Evolutionary conservation across 441 rosid genomes (phyloP), one percentile per base, ranked within the genome.

Genomic region (Croton laevigatus): DNA sequence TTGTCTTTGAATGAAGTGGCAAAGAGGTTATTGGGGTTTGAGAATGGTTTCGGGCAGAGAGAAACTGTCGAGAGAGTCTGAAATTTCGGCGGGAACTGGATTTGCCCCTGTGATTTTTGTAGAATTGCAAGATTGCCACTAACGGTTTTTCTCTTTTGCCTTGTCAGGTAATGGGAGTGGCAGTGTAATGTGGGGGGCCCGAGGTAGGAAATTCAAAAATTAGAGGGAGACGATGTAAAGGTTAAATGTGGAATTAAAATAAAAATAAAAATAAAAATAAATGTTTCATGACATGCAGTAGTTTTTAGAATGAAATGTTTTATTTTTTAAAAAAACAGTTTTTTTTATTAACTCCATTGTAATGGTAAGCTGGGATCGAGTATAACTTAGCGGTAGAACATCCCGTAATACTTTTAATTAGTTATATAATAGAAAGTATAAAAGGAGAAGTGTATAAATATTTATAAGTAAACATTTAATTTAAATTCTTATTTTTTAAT

Each of bases 121-220:
- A 0, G 59, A 78, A 75, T 81, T 86, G 44, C 95, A 75, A 75
- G 12, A 69, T 2, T 83, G 69, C 87, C 89, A 80, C 73, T 84
- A 83, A 87, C 94, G 89, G 96, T 87, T 78, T 66, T 68, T 72
- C 83, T 81, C 68, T 55, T 76, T 81, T 83, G 84, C 77, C 81
- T 81, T 83, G 84, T 78, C 81, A 20, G 73, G 81, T 66, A 23
- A 42, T 61, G 23, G 49, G 19, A 58, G 36, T 27, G 54, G 54
- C 55, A 62, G 19, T 34, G 66, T 55, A 27, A 27, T 27, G 32
- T 27, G 32, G n/a, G 53, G 75, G 83, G 67, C 71, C 63, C 66
- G 19, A 5, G 8, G 6, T 5, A 59, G 62, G 32, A 52, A 62
- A 71, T 77, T 69, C 68, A 77, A 81, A 70, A 66, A 66, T 11